Evolutionary conservation across 306 rosid species (phyloP).

Genomic region (Vicia villosa): DNA sequence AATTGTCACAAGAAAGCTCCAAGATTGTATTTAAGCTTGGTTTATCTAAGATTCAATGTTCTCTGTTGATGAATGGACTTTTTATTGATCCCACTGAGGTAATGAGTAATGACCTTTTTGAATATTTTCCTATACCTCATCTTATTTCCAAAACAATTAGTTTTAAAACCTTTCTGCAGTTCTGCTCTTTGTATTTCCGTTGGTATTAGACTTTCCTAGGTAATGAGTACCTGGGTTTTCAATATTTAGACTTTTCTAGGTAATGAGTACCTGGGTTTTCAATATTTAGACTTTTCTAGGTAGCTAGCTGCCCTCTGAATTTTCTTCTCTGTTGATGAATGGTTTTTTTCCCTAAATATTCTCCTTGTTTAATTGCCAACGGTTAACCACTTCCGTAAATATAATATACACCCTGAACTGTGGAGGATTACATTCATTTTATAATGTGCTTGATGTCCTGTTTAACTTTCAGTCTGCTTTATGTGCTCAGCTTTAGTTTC

Average conservation of each 20-base stretch:
- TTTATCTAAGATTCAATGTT: constrained; percentile 63
- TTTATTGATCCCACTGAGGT: constrained; percentile 86
- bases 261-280: not conserved
- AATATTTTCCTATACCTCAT: constrained; percentile 27
- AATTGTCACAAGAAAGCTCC: constrained; percentile 76
- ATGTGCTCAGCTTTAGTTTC: constrained; percentile 21
- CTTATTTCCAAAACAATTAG: not conserved
- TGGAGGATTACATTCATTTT: constrained; percentile 16
- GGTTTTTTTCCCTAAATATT: not conserved
- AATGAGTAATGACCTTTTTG: constrained; percentile 43
- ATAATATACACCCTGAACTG: constrained; percentile 5
- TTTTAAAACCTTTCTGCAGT: constrained; percentile 7
- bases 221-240: not conserved
- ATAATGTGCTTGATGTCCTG: constrained; percentile 12
- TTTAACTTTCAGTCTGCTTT: constrained; percentile 8
- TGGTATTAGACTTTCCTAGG: not conserved
- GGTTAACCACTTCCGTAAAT: constrained; percentile 19
- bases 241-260: not conserved
- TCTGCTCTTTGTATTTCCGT: constrained; percentile 1
- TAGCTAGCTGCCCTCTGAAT: constrained; percentile 1
- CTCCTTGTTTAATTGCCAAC: not conserved
- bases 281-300: not conserved
- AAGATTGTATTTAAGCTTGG: constrained; percentile 78
- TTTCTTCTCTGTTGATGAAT: constrained; percentile 11
- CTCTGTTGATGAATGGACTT: constrained; percentile 93